Percentiles rank a stretch among this genome's conserved stretches.
These are phyloP conservation scores for Prunella vulgaris DNA, from an alignment of 257 asterid species.

Conservation along the genomic window DNA sequence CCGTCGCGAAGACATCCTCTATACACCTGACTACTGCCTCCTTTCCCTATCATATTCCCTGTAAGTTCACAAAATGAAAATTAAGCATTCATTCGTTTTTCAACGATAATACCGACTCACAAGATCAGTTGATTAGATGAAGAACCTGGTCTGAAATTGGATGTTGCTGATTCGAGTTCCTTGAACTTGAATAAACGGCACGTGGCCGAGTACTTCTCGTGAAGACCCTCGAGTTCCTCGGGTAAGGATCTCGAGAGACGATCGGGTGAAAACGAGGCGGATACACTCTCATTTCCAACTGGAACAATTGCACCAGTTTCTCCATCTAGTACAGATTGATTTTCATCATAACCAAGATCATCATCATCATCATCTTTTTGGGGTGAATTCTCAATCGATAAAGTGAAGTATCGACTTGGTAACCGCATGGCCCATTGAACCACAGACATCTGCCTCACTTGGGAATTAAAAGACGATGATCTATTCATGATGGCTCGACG, in stretches of 20 bases:
- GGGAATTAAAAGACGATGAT: conserved; percentile 25
- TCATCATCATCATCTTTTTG: conserved; percentile 21
- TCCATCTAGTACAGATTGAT: conserved; percentile 36
- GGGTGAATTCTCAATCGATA: conserved; percentile 36
- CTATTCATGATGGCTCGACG: conserved; percentile 45
- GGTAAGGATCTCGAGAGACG: conserved; percentile 38
- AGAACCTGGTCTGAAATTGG: conserved; percentile 55
- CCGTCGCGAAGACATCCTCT: conserved; percentile 82
- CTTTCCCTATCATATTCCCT: conserved; percentile 85
- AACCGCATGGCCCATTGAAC: conserved; percentile 84
- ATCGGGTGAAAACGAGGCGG: conserved; percentile 37
- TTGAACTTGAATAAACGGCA: conserved; percentile 65
- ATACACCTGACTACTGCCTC: conserved; percentile 92
- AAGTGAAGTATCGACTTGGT: conserved; percentile 51
- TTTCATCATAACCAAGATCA: conserved; percentile 28
- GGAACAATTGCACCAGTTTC: conserved; percentile 71
- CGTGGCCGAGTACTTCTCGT: conserved; percentile 78
- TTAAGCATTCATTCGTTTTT: not conserved
- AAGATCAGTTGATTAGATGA: not conserved
- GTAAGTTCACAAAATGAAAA: conserved; percentile 23
- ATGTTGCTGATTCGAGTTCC: conserved; percentile 75
- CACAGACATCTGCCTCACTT: conserved; percentile 54
- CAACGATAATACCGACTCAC: not conserved
- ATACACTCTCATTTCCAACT: conserved; percentile 30
- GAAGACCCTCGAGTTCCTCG: conserved; percentile 64